phyloP scores from a whole-genome alignment of 148 eudicot species.

The Camellia lanceoleosa region DNA sequence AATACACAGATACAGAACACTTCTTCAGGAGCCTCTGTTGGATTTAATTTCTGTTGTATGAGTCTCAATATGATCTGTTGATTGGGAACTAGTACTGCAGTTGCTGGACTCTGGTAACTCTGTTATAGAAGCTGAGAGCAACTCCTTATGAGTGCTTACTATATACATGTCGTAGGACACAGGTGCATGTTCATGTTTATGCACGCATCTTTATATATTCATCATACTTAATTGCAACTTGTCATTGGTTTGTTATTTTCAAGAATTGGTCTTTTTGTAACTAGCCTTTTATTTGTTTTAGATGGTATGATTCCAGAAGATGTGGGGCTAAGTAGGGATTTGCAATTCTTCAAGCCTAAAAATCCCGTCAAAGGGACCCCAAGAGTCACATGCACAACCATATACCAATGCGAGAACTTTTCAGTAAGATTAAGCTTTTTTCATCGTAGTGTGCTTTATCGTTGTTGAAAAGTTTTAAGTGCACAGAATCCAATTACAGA shows the following conservation, averaged over 20 bases:
- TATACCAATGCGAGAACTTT: constrained; percentile 51
- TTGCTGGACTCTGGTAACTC: too few species aligned
- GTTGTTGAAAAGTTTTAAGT: too few species aligned
- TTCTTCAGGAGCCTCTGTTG: too few species aligned
- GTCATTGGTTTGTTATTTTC: neutral
- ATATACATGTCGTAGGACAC: neutral
- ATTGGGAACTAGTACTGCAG: too few species aligned
- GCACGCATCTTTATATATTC: too few species aligned
- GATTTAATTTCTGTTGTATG: too few species aligned
- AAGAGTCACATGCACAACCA: constrained; percentile 57
- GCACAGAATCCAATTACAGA: too few species aligned
- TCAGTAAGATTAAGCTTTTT: constrained; percentile 38
- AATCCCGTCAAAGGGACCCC: constrained; percentile 28
- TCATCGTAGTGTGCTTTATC: neutral
- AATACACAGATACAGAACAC: too few species aligned
- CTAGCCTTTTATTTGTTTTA: constrained; percentile 18
- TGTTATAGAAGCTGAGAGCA: too few species aligned
- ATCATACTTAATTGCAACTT: neutral
- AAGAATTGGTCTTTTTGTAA: neutral
- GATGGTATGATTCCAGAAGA: constrained; percentile 77
- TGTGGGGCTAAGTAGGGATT: constrained; percentile 58
- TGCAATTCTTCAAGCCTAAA: constrained; percentile 56
- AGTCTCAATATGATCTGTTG: too few species aligned
- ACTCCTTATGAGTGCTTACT: too few species aligned
- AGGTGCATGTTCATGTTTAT: neutral